Evolutionary conservation across 2,329 filamentous ascomycete species (phyloP), one percentile per base, ranked within the genome.

Genomic region (Colletotrichum lentis): DNA sequence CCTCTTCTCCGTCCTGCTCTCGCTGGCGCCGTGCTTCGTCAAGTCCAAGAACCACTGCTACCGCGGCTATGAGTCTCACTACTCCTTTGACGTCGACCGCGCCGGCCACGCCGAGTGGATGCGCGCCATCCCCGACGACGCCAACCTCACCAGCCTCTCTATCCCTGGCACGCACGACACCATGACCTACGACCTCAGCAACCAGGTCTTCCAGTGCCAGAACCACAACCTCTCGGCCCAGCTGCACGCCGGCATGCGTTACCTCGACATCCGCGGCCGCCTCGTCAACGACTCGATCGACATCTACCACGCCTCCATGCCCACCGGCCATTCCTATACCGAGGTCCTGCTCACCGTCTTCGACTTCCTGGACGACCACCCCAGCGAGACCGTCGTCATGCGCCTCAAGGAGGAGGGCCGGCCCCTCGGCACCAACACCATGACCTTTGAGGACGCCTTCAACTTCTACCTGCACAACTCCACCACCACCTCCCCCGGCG

Each of bases 81-180:
- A 74, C 72, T 83, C 81, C 57, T 84, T 84, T 74, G 80, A 84
- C 70, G 74, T 78, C 44, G 72, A 77, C 66, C 70, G 70, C 37
- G 73, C 74, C 41, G 70, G 75, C 49, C 73, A 78, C 39, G 73
- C 78, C 7, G 61, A 69, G 44, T 85, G 83, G 83, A 84, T 84
- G 83, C 74, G 74, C 22, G 57, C 58, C 7, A 72, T 85, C 12
- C 80, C 81, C 35, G 80, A 84, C 73, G 69, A 74, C 31, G 74
- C 77, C 43, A 76, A 74, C 53, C 74, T 86, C 41, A 77, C 81
- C 39, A 78, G 74, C 58, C 77, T 86, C 49, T 84, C 82, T 53
- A 80, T 86, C 66, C 84, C 84, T 0, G 84, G 84, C 37, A 85
- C 84, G 1, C 84, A 86, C 75, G 83, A 86, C 73, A 85, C 83